phyloP scores from a whole-genome alignment of 179 eudicot genomes.

The Beta lomatogona region DNA sequence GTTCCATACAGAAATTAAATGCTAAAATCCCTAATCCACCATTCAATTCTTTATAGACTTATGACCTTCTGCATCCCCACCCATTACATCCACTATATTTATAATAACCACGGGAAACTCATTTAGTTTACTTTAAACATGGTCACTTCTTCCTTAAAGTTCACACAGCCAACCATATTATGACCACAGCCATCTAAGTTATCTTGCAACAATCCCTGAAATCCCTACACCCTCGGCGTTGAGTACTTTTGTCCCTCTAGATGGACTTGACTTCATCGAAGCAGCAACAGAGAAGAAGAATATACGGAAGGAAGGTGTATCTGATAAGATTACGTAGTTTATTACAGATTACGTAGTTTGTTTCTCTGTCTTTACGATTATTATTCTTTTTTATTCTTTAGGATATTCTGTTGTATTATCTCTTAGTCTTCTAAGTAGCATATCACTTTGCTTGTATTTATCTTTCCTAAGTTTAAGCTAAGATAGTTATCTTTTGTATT shows the following conservation, averaged over 20 bases:
- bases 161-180: neutral
- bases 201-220: too few species aligned
- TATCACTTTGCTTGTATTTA: too few species aligned
- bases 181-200: neutral
- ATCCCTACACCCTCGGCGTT: neutral
- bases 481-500: too few species aligned
- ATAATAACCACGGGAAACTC: neutral
- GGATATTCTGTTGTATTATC: too few species aligned
- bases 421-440: too few species aligned
- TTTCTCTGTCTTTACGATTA: too few species aligned
- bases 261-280: neutral
- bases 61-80: neutral
- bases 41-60: neutral
- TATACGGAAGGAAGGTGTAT: neutral
- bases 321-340: too few species aligned
- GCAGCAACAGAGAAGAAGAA: neutral
- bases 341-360: too few species aligned
- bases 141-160: neutral
- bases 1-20: neutral
- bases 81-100: neutral
- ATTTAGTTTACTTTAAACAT: too few species aligned
- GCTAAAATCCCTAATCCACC: neutral
- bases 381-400: too few species aligned
- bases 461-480: too few species aligned
- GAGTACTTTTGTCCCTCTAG: neutral